Percentiles rank a stretch among this genome's conserved stretches.
These are phyloP conservation scores for Aspergillus felis DNA, from an alignment of 2,329 filamentous ascomycete species.

Conservation along the genomic window DNA sequence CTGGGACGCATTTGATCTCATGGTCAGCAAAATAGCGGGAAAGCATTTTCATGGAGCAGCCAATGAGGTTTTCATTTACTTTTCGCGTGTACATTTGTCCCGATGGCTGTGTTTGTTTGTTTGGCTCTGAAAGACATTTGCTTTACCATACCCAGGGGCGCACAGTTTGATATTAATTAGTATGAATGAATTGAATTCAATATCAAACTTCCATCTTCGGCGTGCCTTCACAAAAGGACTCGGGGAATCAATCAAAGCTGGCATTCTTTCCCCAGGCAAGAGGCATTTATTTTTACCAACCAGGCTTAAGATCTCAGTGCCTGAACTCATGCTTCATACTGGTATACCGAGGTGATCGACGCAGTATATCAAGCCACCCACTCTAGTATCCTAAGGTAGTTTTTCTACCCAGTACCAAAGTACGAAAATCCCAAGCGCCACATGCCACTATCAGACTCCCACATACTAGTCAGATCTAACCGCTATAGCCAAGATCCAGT, in stretches of 20 bases:
- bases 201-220: neutral
- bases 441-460: neutral
- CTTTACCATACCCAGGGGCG: slow-evolving; percentile 23
- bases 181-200: slow-evolving; percentile 9
- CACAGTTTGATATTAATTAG: slow-evolving; percentile 16
- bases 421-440: neutral
- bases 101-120: slow-evolving; percentile 19
- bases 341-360: neutral
- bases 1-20: slow-evolving; percentile 34
- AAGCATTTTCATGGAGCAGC: slow-evolving; percentile 32
- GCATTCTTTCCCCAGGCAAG: neutral
- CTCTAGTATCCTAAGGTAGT: neutral
- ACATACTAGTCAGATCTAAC: neutral
- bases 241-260: neutral
- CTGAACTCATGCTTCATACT: neutral
- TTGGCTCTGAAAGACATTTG: slow-evolving; percentile 23
- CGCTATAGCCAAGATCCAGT: neutral
- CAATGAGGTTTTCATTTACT: slow-evolving; percentile 17
- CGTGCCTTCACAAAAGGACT: neutral
- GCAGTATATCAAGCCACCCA: neutral
- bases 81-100: slow-evolving; percentile 19
- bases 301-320: neutral
- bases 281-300: neutral
- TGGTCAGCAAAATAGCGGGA: slow-evolving; percentile 28
- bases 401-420: neutral